phyloP scores from a whole-genome alignment of 164 flowering plant species.

The Liquidambar formosana region DNA sequence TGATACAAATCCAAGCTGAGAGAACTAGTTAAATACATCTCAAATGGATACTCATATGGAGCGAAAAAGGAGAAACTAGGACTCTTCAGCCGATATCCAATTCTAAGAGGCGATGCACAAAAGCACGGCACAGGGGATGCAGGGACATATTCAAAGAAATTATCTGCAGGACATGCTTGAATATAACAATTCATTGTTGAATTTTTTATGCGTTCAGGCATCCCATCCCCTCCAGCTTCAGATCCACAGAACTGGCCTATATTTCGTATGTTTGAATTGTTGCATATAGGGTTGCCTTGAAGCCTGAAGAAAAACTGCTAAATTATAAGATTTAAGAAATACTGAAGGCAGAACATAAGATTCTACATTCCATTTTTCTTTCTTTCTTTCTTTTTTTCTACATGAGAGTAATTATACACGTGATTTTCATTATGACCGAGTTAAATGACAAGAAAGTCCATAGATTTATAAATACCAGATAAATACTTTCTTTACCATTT shows the following conservation, averaged over 20 bases:
- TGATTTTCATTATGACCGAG: no score
- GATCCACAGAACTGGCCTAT: constrained; percentile 45
- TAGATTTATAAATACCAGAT: no score
- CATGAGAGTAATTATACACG: no score
- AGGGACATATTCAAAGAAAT: constrained; percentile 51
- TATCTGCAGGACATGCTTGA: constrained; percentile 49
- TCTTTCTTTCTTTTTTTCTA: no score
- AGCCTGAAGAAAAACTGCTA: constrained; percentile 50
- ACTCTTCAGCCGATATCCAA: constrained; percentile 69
- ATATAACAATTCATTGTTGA: constrained; percentile 31
- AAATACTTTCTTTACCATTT: not conserved
- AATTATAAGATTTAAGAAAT: constrained; percentile 3
- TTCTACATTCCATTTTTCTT: no score
- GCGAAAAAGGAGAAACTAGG: constrained; percentile 64
- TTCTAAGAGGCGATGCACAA: constrained; percentile 63
- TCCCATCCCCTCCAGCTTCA: constrained; percentile 20
- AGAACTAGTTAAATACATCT: constrained; percentile 34
- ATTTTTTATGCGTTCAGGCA: constrained; percentile 18
- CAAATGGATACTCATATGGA: constrained; percentile 43
- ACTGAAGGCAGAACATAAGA: not conserved
- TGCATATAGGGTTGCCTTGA: constrained; percentile 71
- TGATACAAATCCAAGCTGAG: constrained; percentile 50
- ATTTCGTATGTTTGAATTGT: constrained; percentile 35
- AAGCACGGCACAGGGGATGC: constrained; percentile 47
- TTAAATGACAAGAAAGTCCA: no score